A percentile compares a stretch with the other conserved stretches of the same genome.
Evolutionary conservation across 768 basidiomycete species (phyloP).

Genomic region (Phylloporus sp.): DNA sequence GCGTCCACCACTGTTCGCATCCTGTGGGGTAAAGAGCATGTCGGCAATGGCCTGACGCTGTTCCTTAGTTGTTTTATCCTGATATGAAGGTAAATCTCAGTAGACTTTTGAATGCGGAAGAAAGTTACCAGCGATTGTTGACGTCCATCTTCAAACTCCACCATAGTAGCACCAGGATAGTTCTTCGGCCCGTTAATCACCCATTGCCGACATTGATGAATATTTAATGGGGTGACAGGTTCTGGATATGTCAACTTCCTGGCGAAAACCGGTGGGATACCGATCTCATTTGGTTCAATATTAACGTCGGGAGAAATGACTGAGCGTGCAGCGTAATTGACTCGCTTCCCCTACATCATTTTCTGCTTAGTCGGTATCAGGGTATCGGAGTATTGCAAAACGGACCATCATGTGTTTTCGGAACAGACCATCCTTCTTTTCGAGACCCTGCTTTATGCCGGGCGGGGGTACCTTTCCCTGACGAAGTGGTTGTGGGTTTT

Average conservation of each 20-base stretch:
- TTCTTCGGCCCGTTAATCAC: conserved; percentile 87
- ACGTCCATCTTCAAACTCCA: conserved; percentile 93
- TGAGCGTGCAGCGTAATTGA: conserved; percentile 99
- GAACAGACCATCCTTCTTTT: conserved; percentile 99
- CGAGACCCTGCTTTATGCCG: conserved; percentile 93
- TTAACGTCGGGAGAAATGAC: conserved; percentile 99
- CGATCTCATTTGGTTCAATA: conserved; percentile 98
- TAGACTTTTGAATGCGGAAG: neutral
- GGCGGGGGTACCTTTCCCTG: conserved; percentile 88
- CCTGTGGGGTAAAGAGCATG: conserved; percentile 88
- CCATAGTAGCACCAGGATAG: conserved; percentile 91
- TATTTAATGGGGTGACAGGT: conserved; percentile 89
- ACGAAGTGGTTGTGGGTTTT: conserved; percentile 82
- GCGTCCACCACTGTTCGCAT: conserved; percentile 44
- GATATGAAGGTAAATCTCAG: conserved; percentile 4
- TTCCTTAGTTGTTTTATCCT: conserved; percentile 86
- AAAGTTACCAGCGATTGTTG: conserved; percentile 69
- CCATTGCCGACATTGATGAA: conserved; percentile 80
- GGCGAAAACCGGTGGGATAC: conserved; percentile 96
- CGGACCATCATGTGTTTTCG: conserved; percentile 98
- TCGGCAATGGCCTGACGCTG: conserved; percentile 95
- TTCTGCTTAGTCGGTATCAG: conserved; percentile 1
- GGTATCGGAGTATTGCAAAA: conserved; percentile 5
- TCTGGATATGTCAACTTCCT: conserved; percentile 96
- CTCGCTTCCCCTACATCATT: conserved; percentile 83